Evolutionary conservation across 176 grass and related monocot genomes (phyloP).

Genomic region (Eragrostis nindensis): DNA sequence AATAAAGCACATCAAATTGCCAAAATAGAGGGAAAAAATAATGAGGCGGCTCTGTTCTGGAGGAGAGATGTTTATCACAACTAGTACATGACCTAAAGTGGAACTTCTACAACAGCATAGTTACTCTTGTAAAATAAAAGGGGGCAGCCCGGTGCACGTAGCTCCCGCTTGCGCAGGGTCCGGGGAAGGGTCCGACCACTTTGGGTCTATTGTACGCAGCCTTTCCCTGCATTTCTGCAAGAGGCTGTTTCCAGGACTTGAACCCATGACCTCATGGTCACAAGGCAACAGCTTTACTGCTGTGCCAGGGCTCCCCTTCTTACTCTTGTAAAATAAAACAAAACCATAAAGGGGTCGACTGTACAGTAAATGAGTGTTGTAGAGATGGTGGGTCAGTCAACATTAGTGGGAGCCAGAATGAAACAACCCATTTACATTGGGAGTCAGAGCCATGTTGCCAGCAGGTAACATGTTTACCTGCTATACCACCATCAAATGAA

Average conservation of each 20-base stretch:
- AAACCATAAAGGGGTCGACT: slow-evolving; percentile 9
- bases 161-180: too few species aligned
- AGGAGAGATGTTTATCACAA: too few species aligned
- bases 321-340: too few species aligned
- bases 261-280: too few species aligned
- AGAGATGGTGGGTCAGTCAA: background rate
- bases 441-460: slow-evolving; percentile 19
- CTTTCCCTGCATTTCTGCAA: too few species aligned
- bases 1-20: slow-evolving; percentile 5
- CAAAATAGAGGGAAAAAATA: background rate
- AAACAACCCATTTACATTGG: slow-evolving; percentile 5
- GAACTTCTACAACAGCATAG: slow-evolving; percentile 26
- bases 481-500: slow-evolving; percentile 94
- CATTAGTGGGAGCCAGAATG: slow-evolving; percentile 12
- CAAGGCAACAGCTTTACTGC: too few species aligned
- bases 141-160: too few species aligned
- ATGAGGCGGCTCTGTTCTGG: background rate
- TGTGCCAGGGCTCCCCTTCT: too few species aligned
- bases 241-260: too few species aligned
- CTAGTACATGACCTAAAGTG: slow-evolving; percentile 30
- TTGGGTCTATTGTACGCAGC: too few species aligned
- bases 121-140: slow-evolving; percentile 24
- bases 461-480: slow-evolving; percentile 66
- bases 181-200: too few species aligned
- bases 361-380: slow-evolving; percentile 24